phyloP scores from a whole-genome alignment of 805 yeast genomes.

The Saturnispora besseyi region DNA sequence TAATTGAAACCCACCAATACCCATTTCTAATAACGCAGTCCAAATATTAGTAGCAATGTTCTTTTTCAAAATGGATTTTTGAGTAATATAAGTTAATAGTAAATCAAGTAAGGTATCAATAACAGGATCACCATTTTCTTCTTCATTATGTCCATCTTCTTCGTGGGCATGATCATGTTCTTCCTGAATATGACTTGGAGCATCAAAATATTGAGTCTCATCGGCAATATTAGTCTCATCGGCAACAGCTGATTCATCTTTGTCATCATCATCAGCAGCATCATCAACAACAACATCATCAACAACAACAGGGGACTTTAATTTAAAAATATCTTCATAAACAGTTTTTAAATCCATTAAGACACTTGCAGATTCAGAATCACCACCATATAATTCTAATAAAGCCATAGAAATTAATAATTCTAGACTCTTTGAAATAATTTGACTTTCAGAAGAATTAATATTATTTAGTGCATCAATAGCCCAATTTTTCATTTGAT shows the following conservation, averaged over 20 bases:
- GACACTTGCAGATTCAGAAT: conserved; percentile 64
- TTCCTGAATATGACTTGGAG: conserved; percentile 6
- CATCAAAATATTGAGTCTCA: conserved; percentile 9
- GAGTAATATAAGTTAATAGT: conserved; percentile 46
- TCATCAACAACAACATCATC: not conserved
- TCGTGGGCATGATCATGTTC: conserved; percentile 23
- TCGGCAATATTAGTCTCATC: conserved; percentile 3
- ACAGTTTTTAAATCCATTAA: conserved; percentile 64
- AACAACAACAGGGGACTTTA: not conserved
- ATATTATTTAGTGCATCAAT: conserved; percentile 16
- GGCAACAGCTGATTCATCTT: not conserved
- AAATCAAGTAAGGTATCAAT: conserved; percentile 39
- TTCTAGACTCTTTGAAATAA: conserved; percentile 48
- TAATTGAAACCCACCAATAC: conserved; percentile 37
- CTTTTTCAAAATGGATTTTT: conserved; percentile 48
- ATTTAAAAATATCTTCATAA: conserved; percentile 33
- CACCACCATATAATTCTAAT: conserved; percentile 70
- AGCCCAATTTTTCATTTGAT: conserved; percentile 34
- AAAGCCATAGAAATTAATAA: conserved; percentile 67
- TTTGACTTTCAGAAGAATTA: conserved; percentile 29
- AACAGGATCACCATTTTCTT: conserved; percentile 29
- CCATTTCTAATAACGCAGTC: conserved; percentile 40
- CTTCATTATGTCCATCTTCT: conserved; percentile 28
- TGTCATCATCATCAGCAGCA: not conserved
- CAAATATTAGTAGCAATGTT: conserved; percentile 41